Conservation (phyloP, 192 early-diverging fungal species). For the Phlyctochytrium bullatum region DNA sequence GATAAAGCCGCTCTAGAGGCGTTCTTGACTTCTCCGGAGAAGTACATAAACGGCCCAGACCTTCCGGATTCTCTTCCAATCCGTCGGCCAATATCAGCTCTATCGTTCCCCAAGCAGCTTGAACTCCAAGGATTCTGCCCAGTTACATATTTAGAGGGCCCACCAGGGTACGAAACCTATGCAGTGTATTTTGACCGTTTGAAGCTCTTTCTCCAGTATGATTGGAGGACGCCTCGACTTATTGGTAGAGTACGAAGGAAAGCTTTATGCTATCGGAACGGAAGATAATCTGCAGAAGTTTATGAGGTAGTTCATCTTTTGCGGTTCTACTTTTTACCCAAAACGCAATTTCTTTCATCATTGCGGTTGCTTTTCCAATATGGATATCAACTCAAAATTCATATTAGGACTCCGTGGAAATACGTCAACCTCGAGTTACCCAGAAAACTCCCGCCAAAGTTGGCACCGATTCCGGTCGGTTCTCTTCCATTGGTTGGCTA, state of each 20-base stretch:
- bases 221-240: constrained; percentile 33
- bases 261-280: constrained; percentile 40
- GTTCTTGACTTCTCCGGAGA: constrained; percentile 42
- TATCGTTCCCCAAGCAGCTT: constrained; percentile 47
- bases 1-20: constrained; percentile 21
- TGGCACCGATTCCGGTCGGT: constrained; percentile 31
- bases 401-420: constrained; percentile 44
- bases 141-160: constrained; percentile 45
- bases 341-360: constrained; percentile 2
- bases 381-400: constrained; percentile 12
- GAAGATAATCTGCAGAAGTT: constrained; percentile 36
- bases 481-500: constrained; percentile 53
- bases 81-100: constrained; percentile 24
- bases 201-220: constrained; percentile 41
- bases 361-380: constrained; percentile 4
- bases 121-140: constrained; percentile 62
- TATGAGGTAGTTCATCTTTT: constrained; percentile 38
- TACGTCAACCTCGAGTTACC: constrained; percentile 43
- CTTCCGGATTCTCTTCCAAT: constrained; percentile 47
- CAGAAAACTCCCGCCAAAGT: constrained; percentile 49
- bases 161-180: constrained; percentile 33
- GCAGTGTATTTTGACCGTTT: not conserved
- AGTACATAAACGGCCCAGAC: constrained; percentile 32
- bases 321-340: not conserved
- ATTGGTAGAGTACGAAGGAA: constrained; percentile 48